Conservation (phyloP, 2,329 filamentous ascomycete species). For the Massarina eburnea region DNA sequence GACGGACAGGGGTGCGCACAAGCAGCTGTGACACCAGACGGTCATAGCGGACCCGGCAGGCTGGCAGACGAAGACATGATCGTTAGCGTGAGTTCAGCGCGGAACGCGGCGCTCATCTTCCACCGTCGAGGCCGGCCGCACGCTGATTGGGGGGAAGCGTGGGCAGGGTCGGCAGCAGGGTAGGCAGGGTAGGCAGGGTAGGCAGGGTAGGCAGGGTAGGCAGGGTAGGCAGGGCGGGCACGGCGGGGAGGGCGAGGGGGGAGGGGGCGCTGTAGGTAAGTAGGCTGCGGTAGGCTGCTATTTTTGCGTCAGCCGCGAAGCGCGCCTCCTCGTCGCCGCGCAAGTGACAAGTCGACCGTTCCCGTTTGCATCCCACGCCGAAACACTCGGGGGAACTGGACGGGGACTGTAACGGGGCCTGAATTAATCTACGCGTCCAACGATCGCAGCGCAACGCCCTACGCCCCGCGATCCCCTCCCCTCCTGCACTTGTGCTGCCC, state of each 20-base stretch:
- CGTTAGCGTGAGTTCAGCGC: conserved; percentile 18
- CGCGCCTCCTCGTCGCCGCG: conserved; percentile 15
- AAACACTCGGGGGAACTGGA: no score
- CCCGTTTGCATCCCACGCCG: no score
- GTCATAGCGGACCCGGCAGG: conserved; percentile 2
- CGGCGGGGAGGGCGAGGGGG: not conserved
- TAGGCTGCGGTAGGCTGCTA: conserved; percentile 10
- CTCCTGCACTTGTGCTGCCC: not conserved
- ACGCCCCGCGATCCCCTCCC: not conserved
- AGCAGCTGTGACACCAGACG: not conserved
- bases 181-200: not conserved
- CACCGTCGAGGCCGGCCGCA: conserved; percentile 10
- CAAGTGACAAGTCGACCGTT: no score
- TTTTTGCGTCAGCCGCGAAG: conserved; percentile 30
- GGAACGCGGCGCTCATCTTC: conserved; percentile 17
- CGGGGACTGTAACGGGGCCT: no score
- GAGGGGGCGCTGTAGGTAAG: not conserved
- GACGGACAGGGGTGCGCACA: not conserved
- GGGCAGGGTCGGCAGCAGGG: conserved; percentile 7
- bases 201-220: not conserved
- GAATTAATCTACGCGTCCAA: not conserved
- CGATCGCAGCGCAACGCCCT: not conserved
- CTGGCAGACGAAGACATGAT: conserved; percentile 3
- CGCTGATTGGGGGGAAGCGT: conserved; percentile 10
- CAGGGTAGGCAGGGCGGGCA: not conserved